A percentile compares a stretch with the other conserved stretches of the same genome.
Evolutionary conservation across 108 stramenopile species (phyloP).

Genomic region (Mayamaea pseudoterrestris): DNA sequence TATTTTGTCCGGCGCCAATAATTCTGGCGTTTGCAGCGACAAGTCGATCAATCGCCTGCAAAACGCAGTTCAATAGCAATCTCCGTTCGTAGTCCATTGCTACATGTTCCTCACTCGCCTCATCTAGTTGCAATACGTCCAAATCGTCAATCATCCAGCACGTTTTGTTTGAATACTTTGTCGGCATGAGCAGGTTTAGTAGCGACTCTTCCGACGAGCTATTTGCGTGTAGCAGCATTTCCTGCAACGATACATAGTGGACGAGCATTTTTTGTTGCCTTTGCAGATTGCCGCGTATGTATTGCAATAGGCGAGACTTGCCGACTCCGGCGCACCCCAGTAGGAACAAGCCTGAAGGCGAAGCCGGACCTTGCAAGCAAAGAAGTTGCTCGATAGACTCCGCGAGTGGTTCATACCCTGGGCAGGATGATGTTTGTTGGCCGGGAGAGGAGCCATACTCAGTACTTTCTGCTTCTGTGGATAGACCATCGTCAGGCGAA

Average conservation of each 20-base stretch:
- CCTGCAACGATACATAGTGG: constrained; percentile 19
- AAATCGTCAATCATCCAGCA: constrained; percentile 64
- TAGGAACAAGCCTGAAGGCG: constrained; percentile 44
- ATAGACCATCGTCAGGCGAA: too few species aligned
- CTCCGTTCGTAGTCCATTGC: constrained; percentile 29
- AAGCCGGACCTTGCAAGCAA: constrained; percentile 10
- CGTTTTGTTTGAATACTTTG: neutral
- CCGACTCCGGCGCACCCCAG: constrained; percentile 74
- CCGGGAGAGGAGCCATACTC: too few species aligned
- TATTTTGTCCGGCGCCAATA: constrained; percentile 37
- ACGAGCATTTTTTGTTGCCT: neutral
- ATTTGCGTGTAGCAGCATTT: constrained; percentile 27
- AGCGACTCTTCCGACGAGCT: constrained; percentile 28
- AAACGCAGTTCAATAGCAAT: constrained; percentile 34
- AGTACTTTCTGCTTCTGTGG: too few species aligned
- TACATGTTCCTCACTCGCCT: constrained; percentile 15
- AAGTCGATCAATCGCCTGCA: constrained; percentile 30
- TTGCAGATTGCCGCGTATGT: constrained; percentile 5
- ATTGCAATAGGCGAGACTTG: constrained; percentile 52
- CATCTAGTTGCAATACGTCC: constrained; percentile 28
- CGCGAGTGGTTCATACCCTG: too few species aligned
- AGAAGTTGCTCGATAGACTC: too few species aligned
- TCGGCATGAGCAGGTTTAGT: constrained; percentile 10
- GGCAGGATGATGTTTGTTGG: too few species aligned
- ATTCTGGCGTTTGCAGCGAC: constrained; percentile 12